Percentiles rank a stretch among this genome's conserved stretches.
Conservation (phyloP, 305 asterid genomes). For the Fraxinus paxiana region DNA sequence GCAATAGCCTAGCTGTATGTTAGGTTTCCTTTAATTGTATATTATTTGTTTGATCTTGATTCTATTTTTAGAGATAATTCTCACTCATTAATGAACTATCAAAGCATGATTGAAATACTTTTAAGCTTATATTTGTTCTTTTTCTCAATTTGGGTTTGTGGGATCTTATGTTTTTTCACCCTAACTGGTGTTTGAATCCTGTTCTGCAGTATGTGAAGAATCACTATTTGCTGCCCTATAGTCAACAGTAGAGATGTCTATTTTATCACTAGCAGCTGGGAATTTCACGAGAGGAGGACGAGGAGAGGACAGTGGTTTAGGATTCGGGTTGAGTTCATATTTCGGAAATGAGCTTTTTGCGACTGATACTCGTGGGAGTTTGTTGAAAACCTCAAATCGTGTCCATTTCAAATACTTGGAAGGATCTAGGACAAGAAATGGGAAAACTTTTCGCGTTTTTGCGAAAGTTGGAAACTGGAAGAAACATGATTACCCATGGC, state of each 20-base stretch:
- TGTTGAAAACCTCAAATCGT: conserved; percentile 15
- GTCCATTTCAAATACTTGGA: conserved; percentile 20
- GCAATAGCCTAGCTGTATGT: background rate
- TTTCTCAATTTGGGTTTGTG: background rate
- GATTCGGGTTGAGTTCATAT: conserved; percentile 7
- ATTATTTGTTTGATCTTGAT: background rate
- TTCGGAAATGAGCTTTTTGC: conserved; percentile 29
- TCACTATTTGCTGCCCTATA: conserved; percentile 5
- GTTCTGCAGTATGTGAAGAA: conserved; percentile 27
- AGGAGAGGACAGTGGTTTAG: conserved; percentile 27
- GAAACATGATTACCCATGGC: conserved; percentile 46
- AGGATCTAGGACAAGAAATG: conserved; percentile 20
- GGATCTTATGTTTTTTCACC: background rate
- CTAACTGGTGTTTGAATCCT: background rate
- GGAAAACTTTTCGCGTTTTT: conserved; percentile 20
- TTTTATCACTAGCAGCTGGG: conserved; percentile 41
- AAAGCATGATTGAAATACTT: background rate
- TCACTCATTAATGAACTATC: background rate
- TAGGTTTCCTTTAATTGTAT: background rate
- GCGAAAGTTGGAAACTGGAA: conserved; percentile 35
- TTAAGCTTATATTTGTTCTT: background rate
- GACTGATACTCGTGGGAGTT: conserved; percentile 24
- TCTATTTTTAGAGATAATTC: background rate
- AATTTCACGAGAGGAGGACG: conserved; percentile 36
- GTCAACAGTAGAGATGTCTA: conserved; percentile 33